These are phyloP conservation scores for Naganishia onofrii DNA, from an alignment of 768 basidiomycete species.

Conservation along the genomic window DNA sequence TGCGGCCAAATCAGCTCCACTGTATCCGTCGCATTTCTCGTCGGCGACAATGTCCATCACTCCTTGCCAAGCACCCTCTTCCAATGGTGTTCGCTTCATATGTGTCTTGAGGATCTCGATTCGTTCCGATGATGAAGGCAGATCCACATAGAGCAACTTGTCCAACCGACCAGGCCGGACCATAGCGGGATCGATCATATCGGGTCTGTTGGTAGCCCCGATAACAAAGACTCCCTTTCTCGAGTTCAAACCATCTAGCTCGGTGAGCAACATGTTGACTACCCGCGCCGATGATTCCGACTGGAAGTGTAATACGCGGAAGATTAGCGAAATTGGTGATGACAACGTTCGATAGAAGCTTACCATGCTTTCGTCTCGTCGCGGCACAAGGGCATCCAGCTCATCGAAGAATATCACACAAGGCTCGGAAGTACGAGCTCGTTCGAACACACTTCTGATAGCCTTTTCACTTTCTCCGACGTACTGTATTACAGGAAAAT, in stretches of 20 bases:
- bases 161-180: slow-evolving; percentile 92
- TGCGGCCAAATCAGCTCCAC: slow-evolving; percentile 85
- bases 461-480: slow-evolving; percentile 96
- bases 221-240: slow-evolving; percentile 88
- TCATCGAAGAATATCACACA: slow-evolving; percentile 97
- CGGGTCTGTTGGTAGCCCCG: slow-evolving; percentile 89
- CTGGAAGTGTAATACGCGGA: slow-evolving; percentile 52
- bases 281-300: slow-evolving; percentile 91
- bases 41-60: slow-evolving; percentile 60
- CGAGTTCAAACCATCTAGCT: slow-evolving; percentile 84
- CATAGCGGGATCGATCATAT: slow-evolving; percentile 98
- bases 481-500: slow-evolving; percentile 60
- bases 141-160: slow-evolving; percentile 88
- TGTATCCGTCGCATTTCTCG: slow-evolving; percentile 74
- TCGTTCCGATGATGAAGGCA: slow-evolving; percentile 70
- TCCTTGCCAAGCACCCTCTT: slow-evolving; percentile 47
- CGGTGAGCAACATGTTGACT: slow-evolving; percentile 89
- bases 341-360: slow-evolving; percentile 38
- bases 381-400: slow-evolving; percentile 83
- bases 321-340: background rate
- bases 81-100: slow-evolving; percentile 66
- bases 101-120: slow-evolving; percentile 80
- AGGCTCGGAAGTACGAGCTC: slow-evolving; percentile 87
- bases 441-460: slow-evolving; percentile 87
- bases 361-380: slow-evolving; percentile 84